These are phyloP conservation scores for Coemansia sp. DNA, from an alignment of 192 early-diverging fungal species.

Conservation along the genomic window DNA sequence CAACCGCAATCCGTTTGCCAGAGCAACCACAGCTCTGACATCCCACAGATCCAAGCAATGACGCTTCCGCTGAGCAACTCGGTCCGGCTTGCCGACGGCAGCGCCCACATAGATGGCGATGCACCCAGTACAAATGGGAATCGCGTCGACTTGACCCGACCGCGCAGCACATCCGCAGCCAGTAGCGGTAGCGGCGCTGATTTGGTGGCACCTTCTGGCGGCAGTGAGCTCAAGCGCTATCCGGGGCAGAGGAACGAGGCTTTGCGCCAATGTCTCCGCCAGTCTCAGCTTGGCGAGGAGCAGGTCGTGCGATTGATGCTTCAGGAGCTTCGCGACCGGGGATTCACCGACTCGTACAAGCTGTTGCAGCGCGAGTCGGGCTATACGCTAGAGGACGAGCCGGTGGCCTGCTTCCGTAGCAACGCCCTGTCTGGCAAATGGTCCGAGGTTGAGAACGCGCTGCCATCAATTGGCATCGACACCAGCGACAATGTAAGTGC, in stretches of 20 bases:
- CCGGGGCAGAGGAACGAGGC: slow-evolving; percentile 32
- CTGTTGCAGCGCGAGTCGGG: slow-evolving; percentile 78
- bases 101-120: neutral
- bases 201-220: neutral
- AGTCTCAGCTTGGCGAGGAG: slow-evolving; percentile 47
- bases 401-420: slow-evolving; percentile 65
- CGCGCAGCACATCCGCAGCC: slow-evolving; percentile 2
- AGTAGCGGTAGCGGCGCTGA: neutral
- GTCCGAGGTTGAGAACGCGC: slow-evolving; percentile 58
- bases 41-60: slow-evolving; percentile 18
- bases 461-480: slow-evolving; percentile 43
- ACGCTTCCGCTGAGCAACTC: slow-evolving; percentile 8
- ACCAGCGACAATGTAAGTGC: slow-evolving; percentile 13
- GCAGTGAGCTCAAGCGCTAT: slow-evolving; percentile 19
- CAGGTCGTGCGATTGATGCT: slow-evolving; percentile 87
- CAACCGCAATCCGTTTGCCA: slow-evolving; percentile 2
- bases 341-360: slow-evolving; percentile 67
- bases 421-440: slow-evolving; percentile 76
- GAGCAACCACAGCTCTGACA: neutral
- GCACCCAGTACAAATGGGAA: slow-evolving; percentile 2
- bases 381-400: slow-evolving; percentile 65
- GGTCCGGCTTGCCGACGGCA: neutral
- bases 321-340: slow-evolving; percentile 80
- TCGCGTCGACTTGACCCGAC: slow-evolving; percentile 1
- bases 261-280: slow-evolving; percentile 36